These are phyloP conservation scores for Taphrina populina DNA, from an alignment of 1,139 yeast species.

Conservation along the genomic window DNA sequence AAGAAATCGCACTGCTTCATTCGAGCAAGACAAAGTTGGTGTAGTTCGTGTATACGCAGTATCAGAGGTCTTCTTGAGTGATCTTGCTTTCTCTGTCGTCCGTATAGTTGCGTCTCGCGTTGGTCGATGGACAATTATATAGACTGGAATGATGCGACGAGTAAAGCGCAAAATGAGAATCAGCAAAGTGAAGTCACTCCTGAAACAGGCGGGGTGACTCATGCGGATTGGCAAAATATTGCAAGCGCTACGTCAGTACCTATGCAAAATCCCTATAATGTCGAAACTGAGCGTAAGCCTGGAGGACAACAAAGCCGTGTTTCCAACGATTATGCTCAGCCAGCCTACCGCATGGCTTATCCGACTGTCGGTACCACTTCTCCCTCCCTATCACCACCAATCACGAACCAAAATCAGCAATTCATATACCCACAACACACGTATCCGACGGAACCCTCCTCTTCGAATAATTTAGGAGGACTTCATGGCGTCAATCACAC, in stretches of 20 bases:
- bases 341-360: not conserved
- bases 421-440: not conserved
- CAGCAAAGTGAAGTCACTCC: not conserved
- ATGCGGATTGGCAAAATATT: not conserved
- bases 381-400: conserved; percentile 1
- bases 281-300: not conserved
- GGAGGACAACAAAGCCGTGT: not conserved
- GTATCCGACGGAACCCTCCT: not conserved
- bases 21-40: too few species aligned
- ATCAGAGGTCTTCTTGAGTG: not conserved
- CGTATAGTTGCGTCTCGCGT: too few species aligned
- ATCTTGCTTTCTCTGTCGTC: not conserved
- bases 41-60: not conserved
- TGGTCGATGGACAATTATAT: conserved; percentile 10
- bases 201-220: not conserved
- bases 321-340: not conserved
- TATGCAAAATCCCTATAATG: conserved; percentile 4
- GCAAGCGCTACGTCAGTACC: not conserved
- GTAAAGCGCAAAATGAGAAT: not conserved
- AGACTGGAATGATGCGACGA: conserved; percentile 13
- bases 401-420: not conserved
- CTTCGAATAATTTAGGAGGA: too few species aligned
- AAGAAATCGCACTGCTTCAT: too few species aligned
- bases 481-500: not conserved
- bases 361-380: not conserved